Percentiles rank a stretch among this genome's conserved stretches.
phyloP scores from a whole-genome alignment of 495 filamentous ascomycete species.

The Schizothecium vesticola region DNA sequence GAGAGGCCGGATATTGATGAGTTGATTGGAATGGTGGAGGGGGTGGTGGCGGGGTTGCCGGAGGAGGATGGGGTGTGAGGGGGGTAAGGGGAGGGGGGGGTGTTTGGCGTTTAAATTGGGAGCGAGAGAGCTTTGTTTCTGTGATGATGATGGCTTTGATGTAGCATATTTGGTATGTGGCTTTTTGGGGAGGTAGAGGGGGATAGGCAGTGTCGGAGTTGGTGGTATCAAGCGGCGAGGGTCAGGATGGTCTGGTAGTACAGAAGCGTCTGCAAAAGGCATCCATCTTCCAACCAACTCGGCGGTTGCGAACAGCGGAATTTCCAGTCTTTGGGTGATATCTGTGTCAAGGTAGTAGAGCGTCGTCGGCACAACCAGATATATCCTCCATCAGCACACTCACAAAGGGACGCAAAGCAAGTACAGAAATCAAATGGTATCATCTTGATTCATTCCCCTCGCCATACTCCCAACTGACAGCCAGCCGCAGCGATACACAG shows the following conservation, averaged over 20 bases:
- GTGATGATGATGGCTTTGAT: neutral
- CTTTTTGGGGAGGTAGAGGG: too few relatives aligned
- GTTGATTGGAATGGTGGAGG: constrained; percentile 74
- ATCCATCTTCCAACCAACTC: neutral
- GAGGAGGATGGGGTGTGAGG: constrained; percentile 52
- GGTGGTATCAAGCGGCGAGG: neutral
- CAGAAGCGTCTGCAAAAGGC: neutral
- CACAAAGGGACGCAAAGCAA: neutral
- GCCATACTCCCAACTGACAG: neutral
- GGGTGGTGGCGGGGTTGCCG: constrained; percentile 66
- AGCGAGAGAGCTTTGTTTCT: neutral
- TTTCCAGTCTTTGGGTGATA: too few relatives aligned
- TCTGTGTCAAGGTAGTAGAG: too few relatives aligned
- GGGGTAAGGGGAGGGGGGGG: neutral
- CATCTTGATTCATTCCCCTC: neutral
- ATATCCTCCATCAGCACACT: neutral
- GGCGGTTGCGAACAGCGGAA: too few relatives aligned
- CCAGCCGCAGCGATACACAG: neutral
- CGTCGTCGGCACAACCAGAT: too few relatives aligned
- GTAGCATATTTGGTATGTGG: neutral
- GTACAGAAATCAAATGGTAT: neutral
- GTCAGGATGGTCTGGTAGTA: neutral
- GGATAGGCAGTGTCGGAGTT: neutral
- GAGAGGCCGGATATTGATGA: constrained; percentile 90
- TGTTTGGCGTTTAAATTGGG: neutral